phyloP scores from a whole-genome alignment of 306 rosid species.

The Pyrus pyrifolia region DNA sequence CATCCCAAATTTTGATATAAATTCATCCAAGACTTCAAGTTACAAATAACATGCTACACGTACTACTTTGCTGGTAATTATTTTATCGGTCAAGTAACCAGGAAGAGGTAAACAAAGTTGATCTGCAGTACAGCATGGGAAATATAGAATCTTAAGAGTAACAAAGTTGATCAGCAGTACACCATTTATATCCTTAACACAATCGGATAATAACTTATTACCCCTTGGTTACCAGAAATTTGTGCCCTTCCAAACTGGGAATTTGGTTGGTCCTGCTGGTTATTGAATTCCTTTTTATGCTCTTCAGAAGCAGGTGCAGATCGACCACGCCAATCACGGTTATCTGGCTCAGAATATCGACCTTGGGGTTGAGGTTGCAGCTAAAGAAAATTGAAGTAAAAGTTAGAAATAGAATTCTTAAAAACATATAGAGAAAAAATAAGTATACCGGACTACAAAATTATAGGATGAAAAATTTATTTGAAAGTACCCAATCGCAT shows the following conservation, averaged over 20 bases:
- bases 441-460: background rate
- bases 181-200: background rate
- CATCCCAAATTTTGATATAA: background rate
- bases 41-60: background rate
- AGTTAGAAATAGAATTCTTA: background rate
- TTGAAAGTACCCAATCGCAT: background rate
- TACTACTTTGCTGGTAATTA: background rate
- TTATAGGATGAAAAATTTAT: background rate
- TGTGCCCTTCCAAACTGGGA: constrained; percentile 12
- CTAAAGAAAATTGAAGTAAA: background rate
- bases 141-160: background rate
- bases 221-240: constrained; percentile 39
- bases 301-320: constrained; percentile 25
- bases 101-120: background rate
- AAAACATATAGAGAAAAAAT: background rate
- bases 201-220: constrained; percentile 13
- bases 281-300: constrained; percentile 19
- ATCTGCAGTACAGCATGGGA: background rate
- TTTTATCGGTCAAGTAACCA: background rate
- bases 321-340: constrained; percentile 38
- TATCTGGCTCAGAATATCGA: constrained; percentile 32
- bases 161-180: background rate
- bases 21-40: too few relatives aligned
- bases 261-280: constrained; percentile 1
- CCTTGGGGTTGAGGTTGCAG: constrained; percentile 23